Evolutionary conservation across 1,284 basidiomycete genomes (phyloP), one percentile per base, ranked within the genome.

Genomic region (Pterulicium gracile): DNA sequence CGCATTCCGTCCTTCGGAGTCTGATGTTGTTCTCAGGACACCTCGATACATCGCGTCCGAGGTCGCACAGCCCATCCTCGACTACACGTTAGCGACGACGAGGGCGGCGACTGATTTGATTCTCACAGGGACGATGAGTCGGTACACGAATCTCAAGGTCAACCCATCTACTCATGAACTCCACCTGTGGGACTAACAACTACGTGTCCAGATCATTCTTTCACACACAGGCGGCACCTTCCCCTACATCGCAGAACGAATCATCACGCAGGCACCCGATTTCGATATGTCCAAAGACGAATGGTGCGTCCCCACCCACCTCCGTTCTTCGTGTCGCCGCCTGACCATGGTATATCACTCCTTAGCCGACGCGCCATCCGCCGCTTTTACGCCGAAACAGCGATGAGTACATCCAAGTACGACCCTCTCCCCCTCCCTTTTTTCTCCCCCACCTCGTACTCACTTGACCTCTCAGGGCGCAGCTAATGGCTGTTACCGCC

Each of bases 151-250:
- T 19, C 4, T 45, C 12, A 45, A 45, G 15, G 36, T 39, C 7
- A 4, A 18, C 15, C 19, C 15, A n/a, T n/a, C n/a, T n/a, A n/a
- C n/a, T n/a, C n/a, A n/a, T n/a, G n/a, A n/a, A n/a, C n/a, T n/a
- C n/a, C n/a, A n/a, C n/a, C n/a, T n/a, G n/a, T n/a, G n/a, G n/a
- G n/a, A n/a, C n/a, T n/a, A n/a, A n/a, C n/a, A n/a, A n/a, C n/a
- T n/a, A n/a, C n/a, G n/a, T n/a, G n/a, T n/a, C 36, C 19, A 39
- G 24, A 34, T 45, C n/a, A 45, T 45, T 24, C 43, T 45, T 10
- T 35, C 43, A 3, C 43, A 45, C 18, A 24, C 15, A 12, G 43
- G 43, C 13, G 43, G 43, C 4, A 34, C 24, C 4, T 24, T 45
- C 4, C 43, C 43, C 19, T 45, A 34, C 24, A 13, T 45, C 4